These are phyloP conservation scores for Bassia scoparia DNA, from an alignment of 148 eudicot genomes.

Conservation along the genomic window DNA sequence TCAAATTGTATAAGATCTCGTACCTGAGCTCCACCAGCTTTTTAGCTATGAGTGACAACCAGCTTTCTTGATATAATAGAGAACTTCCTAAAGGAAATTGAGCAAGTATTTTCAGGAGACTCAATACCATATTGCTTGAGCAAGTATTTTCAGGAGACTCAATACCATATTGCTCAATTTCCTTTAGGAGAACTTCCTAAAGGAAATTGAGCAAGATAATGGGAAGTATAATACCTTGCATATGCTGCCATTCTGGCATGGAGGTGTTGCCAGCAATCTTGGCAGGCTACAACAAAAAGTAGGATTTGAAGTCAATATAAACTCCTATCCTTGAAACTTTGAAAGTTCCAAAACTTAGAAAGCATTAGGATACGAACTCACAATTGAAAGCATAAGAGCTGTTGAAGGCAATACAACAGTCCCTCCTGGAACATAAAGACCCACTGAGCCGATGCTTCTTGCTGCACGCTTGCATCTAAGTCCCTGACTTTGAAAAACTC, in stretches of 20 bases:
- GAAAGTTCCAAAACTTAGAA: neutral
- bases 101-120: neutral
- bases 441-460: constrained; percentile 83
- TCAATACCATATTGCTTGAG: neutral
- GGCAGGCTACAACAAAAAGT: constrained; percentile 63
- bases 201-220: neutral
- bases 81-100: constrained; percentile 73
- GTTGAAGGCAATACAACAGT: constrained; percentile 99
- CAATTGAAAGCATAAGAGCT: constrained; percentile 95
- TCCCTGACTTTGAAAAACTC: constrained; percentile 58
- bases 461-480: constrained; percentile 94
- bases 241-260: constrained; percentile 78
- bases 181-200: constrained; percentile 54
- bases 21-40: constrained; percentile 99
- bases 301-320: constrained; percentile 10
- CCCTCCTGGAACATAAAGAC: constrained; percentile 99
- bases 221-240: constrained; percentile 61
- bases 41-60: constrained; percentile 98
- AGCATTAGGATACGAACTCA: constrained; percentile 34
- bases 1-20: constrained; percentile 11
- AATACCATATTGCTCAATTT: neutral
- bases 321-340: neutral
- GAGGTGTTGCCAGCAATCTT: constrained; percentile 99
- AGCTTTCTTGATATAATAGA: constrained; percentile 93
- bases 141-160: neutral